Percentiles rank a stretch among this genome's conserved stretches.
These are phyloP conservation scores for Backusella australiensis DNA, from an alignment of 192 early-diverging fungal genomes.

Conservation along the genomic window DNA sequence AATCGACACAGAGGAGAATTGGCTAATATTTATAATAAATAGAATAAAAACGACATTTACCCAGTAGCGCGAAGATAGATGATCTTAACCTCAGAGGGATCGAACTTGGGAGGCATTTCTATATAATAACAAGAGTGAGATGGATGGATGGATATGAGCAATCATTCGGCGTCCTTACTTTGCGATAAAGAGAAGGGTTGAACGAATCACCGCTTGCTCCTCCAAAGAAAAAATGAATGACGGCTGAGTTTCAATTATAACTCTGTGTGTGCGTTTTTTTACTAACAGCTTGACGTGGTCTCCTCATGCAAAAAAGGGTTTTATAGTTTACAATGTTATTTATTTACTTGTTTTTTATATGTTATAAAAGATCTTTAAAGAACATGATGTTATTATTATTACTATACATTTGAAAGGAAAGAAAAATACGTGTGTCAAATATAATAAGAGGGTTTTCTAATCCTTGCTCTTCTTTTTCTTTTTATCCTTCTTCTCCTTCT, in stretches of 20 bases:
- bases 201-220: background rate
- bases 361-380: background rate
- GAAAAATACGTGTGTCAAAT: background rate
- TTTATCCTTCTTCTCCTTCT: constrained; percentile 31
- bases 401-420: background rate
- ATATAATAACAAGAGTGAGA: background rate
- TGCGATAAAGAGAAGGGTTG: constrained; percentile 12
- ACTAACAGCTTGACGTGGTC: no score
- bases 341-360: no score
- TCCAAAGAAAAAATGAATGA: background rate
- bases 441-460: constrained; percentile 5
- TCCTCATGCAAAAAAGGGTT: no score
- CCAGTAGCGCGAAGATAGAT: constrained; percentile 96
- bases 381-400: background rate
- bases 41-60: background rate
- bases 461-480: constrained; percentile 53
- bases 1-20: no score
- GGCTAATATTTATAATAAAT: background rate
- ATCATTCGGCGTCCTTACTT: constrained; percentile 5
- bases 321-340: no score
- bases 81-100: constrained; percentile 75
- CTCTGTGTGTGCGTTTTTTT: background rate
- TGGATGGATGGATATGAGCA: constrained; percentile 27
- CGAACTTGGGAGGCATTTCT: constrained; percentile 80
- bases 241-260: background rate